Base-by-base conservation (phyloP, 805 yeast species). In the Geotrichum ghanense region DNA sequence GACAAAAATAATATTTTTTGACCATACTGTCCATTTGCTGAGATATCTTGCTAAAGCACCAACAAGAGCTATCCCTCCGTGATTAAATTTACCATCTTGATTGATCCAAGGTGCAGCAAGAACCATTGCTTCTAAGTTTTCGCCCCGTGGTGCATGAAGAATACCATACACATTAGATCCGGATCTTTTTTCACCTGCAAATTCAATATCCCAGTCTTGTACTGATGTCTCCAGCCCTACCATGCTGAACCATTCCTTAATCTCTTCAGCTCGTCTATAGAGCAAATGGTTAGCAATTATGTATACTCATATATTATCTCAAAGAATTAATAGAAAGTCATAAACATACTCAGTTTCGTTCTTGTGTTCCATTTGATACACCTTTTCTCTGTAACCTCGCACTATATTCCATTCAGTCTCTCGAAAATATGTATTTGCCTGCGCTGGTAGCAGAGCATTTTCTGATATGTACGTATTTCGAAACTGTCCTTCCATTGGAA, bases 371-470 rank as follows among this genome's bases (percentile, higher is more conserved):
- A 74, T 58, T 26, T 49, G 51, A 52, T 70, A 64, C 60, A 76
- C 55, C 64, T 80, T 83, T 40, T 73, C 74, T 50, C 95, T 73
- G 59, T 81, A 87, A 0, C 96, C 98, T 48, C 97, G 70, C 25
- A 87, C 76, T 47, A 83, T 69, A 57, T 89, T 86, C 97, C 97
- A 92, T 61, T 92, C 97, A 37, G 87, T 78, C 58, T 90, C 97
- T 47, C 97, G 73, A 62, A 85, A 92, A 60, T 87, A 88, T 21
- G 94, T 80, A 55, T 81, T 81, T 2, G 92, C 97, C 62, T 92
- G 97, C 0, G 95, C 89, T 5, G 99, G 97, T 85, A 92, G 80
- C 61, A 92, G 69, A 25, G 99, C 99, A 64, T 92, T 92, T 60
- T 92, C 99, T 5, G 95, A 83, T 10, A 89, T 83, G 62, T 92